Conservation (phyloP, 1,284 basidiomycete genomes). For the Exobasidium rhododendri region DNA sequence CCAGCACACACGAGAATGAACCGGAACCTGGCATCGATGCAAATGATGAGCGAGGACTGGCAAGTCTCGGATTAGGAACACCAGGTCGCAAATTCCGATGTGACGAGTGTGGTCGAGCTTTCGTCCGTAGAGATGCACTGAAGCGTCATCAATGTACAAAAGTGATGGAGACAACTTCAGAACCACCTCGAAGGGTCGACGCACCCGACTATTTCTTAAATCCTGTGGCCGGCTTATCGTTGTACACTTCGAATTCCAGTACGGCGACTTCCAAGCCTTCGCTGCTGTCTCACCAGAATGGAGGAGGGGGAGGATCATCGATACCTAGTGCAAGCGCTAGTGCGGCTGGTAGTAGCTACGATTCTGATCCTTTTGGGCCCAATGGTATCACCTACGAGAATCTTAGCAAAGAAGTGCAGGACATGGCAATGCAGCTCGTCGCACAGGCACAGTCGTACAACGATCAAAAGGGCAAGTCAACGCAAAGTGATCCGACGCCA, state of each 20-base stretch:
- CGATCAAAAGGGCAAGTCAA: not conserved
- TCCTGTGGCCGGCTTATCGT: slow-evolving; percentile 1
- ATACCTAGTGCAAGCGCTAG: not conserved
- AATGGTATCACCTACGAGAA: slow-evolving; percentile 8
- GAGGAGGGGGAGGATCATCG: not conserved
- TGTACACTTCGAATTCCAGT: slow-evolving; percentile 12
- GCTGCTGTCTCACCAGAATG: not conserved
- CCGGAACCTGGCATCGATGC: slow-evolving; percentile 38
- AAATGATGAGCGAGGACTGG: slow-evolving; percentile 25
- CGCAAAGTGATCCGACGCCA: not conserved
- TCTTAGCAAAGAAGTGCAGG: slow-evolving; percentile 7
- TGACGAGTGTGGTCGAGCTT: slow-evolving; percentile 40
- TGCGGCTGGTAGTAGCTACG: not conserved
- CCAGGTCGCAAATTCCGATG: slow-evolving; percentile 51
- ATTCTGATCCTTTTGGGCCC: slow-evolving; percentile 4
- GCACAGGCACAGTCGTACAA: slow-evolving; percentile 8
- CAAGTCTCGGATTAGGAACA: slow-evolving; percentile 40
- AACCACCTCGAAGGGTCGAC: not conserved
- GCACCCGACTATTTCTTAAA: not conserved
- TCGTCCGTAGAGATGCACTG: slow-evolving; percentile 49
- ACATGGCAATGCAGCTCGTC: slow-evolving; percentile 13
- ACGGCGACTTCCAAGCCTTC: not conserved
- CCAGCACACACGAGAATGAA: slow-evolving; percentile 67
- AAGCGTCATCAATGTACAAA: slow-evolving; percentile 39
- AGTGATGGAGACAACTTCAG: not conserved